phyloP scores from a whole-genome alignment of 106 monocot species.

The Dioscorea dumetorum region DNA sequence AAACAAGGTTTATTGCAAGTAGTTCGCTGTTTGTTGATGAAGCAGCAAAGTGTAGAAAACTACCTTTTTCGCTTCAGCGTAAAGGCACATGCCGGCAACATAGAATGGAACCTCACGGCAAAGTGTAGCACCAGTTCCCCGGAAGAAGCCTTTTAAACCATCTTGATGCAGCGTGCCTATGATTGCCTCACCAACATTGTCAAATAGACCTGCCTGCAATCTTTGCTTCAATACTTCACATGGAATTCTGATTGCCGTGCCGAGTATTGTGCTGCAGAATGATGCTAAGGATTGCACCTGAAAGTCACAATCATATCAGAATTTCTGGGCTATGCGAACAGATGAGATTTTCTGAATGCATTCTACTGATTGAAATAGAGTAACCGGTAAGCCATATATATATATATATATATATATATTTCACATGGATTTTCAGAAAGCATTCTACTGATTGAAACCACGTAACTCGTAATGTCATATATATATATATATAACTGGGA shows the following conservation, averaged over 20 bases:
- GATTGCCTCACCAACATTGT: constrained; percentile 94
- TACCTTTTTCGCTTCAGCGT: constrained; percentile 98
- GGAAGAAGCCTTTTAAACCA: constrained; percentile 89
- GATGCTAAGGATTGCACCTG: constrained; percentile 79
- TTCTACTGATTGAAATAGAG: too few relatives aligned
- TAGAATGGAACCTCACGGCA: constrained; percentile 97
- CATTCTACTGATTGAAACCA: too few relatives aligned
- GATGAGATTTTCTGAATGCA: too few relatives aligned
- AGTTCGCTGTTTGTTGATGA: too few relatives aligned
- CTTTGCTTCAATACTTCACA: constrained; percentile 79
- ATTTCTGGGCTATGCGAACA: too few relatives aligned
- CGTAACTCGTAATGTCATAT: too few relatives aligned
- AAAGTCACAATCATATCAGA: not conserved
- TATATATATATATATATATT: too few relatives aligned
- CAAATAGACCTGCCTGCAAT: constrained; percentile 69
- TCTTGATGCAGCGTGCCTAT: constrained; percentile 75
- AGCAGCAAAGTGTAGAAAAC: not conserved
- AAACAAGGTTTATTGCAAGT: too few relatives aligned
- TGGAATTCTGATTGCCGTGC: constrained; percentile 67
- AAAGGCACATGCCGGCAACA: constrained; percentile 96
- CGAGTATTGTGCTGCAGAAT: constrained; percentile 79
- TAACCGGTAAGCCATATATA: too few relatives aligned
- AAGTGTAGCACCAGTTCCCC: constrained; percentile 94
- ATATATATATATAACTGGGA: too few relatives aligned
- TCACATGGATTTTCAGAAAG: too few relatives aligned